Base-by-base conservation (phyloP, 768 basidiomycete genomes). In the Trichaptum fuscoviolaceum region DNA sequence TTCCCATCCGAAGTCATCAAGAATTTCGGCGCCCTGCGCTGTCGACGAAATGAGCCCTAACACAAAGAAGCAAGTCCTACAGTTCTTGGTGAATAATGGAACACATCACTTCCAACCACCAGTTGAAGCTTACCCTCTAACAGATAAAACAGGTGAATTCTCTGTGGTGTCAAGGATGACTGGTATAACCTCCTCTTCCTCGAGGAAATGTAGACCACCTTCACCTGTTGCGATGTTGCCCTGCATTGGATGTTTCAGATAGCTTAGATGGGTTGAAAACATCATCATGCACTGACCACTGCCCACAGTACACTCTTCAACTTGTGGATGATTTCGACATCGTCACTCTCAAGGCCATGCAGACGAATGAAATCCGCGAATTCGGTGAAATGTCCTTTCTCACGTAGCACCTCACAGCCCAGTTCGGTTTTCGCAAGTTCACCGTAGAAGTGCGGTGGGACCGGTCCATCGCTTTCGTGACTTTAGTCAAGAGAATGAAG, bases 231-330 rank as follows among this genome's bases (percentile, higher is more conserved):
- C 96, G 63, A 99, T 90, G 73, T 96, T 95, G 3, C 97, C 97
- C 96, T 99, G 69, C 25, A 42, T 17, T 65, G 7, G 65, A 9
- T 35, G 52, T 66, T 64, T 63, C 27, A 64, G 52, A 63, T 23
- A 20, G 63, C 65, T 63, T 66, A 8, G 0, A 36, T 30, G 10
- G 15, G 10, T 52, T 52, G 12, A 52, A 15, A 12, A 52, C 10
- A 20, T 4, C 42, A 35, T 27, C 20, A 64, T 58, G 30, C 17
- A 84, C 92, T 71, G 75, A 98, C 96, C 65, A 99, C 91, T 5
- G 95, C 95, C 97, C 97, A 99, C 0, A 99, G 80, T 17, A 95
- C 91, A 73, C 95, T 96, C 78, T 99, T 99, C 58, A 99, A 76
- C 75, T 93, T 95, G 72, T 90, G 79, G 62, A 98, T 91, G 36